Evolutionary conservation across 2,329 filamentous ascomycete genomes (phyloP), one percentile per base, ranked within the genome.

Genomic region (Penicillium sclerotiorum): DNA sequence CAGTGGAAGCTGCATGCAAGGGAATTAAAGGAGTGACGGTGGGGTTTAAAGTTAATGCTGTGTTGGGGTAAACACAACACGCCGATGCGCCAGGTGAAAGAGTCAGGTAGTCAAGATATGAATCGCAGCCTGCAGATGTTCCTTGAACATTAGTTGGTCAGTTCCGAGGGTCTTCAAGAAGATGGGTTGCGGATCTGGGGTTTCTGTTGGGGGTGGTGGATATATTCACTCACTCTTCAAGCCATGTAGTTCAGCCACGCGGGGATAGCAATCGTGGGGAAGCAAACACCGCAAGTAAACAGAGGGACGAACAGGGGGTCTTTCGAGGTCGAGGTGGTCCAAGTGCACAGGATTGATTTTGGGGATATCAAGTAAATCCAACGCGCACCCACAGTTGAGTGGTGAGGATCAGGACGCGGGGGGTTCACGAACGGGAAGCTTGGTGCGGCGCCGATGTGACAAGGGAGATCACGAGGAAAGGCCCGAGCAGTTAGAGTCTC

Each of bases 231-330:
- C 47, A 62, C 59, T 25, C 33, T 37, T 58, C 49, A 58, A 50
- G 56, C 50, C 59, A 62, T 62, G 49, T 50, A 60, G 49, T 36
- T 45, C 45, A 37, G 23, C 47, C 45, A 53, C 47, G 44, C 48
- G 45, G 49, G 37, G 32, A 37, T 17, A 39, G 41, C 9, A 17
- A 20, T n/a, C n/a, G 21, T 20, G 22, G 42, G 43, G 18, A 23
- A 44, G 17, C 1, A n/a, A 12, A 28, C n/a, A 22, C n/a, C n/a
- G 7, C 32, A 2, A 17, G n/a, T 37, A 17, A 12, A 13, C 32
- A 15, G 15, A 15, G 28, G 15, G 15, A 32, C 11, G 11, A 38
- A 21, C 35, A 20, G 12, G 2, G 30, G 33, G 21, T 13, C 30
- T 23, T 18, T 20, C 9, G 15, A 37, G 23, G 11, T 8, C 21